phyloP scores from a whole-genome alignment of 2,329 filamentous ascomycete species.

The Fusarium sp. region DNA sequence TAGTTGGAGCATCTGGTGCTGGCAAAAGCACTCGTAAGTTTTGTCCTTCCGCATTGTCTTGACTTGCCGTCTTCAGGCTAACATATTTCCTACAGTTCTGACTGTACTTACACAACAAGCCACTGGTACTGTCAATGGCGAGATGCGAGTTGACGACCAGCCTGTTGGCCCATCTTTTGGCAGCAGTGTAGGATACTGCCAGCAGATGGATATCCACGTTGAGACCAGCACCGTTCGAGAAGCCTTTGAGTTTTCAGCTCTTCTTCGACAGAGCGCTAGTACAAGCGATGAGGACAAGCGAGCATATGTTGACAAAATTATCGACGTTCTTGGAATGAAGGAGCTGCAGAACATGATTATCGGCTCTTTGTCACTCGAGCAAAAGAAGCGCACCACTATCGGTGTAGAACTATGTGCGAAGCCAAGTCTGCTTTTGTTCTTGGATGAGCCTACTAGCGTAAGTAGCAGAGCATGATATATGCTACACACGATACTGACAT shows the following conservation, averaged over 20 bases:
- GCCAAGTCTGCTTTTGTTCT: conserved; percentile 70
- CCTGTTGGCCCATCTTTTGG: conserved; percentile 80
- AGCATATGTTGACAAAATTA: conserved; percentile 75
- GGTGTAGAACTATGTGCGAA: conserved; percentile 67
- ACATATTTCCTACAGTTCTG: conserved; percentile 61
- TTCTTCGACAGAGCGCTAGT: conserved; percentile 70
- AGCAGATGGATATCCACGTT: conserved; percentile 76
- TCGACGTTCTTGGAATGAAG: conserved; percentile 74
- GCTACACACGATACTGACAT: too few relatives aligned
- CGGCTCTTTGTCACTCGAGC: conserved; percentile 70
- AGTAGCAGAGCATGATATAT: too few relatives aligned
- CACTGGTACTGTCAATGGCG: conserved; percentile 80
- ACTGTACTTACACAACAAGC: conserved; percentile 82
- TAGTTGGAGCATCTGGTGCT: conserved; percentile 85
- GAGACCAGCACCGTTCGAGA: conserved; percentile 74
- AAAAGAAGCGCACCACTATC: conserved; percentile 67
- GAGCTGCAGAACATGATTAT: conserved; percentile 73
- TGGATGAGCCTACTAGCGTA: conserved; percentile 66
- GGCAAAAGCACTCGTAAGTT: conserved; percentile 78
- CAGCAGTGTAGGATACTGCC: conserved; percentile 77
- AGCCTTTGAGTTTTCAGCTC: conserved; percentile 74
- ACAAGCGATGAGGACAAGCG: conserved; percentile 72
- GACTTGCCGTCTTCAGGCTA: too few relatives aligned
- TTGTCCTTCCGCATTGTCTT: too few relatives aligned
- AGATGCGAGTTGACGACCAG: conserved; percentile 80